Base-by-base conservation (phyloP, 2,329 filamentous ascomycete genomes). In the Xylaria arbuscula region DNA sequence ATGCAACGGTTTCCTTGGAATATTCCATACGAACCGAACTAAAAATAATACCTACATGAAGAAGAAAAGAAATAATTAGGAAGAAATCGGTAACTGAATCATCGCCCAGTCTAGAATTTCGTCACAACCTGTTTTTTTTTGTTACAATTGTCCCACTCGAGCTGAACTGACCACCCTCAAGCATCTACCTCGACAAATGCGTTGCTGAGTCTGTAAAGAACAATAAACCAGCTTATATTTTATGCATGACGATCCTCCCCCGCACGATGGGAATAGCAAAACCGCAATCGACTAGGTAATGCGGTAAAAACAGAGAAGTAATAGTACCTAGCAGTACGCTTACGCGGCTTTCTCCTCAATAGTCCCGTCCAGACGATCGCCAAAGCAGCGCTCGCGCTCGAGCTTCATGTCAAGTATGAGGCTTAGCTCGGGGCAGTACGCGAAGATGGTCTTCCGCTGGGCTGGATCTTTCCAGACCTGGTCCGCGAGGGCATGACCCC, bases 391-490 rank as follows among this genome's bases (percentile, higher is more conserved):
- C 76, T 86, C 81, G 51, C 81, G 76, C 77, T 86, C 83, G 11
- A 87, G 76, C 76, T 86, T 87, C 86, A 88, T 88, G 50, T 85
- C 82, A 80, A 88, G 82, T 66, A 87, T 84, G 74, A 88, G 79
- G 70, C 80, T 83, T 22, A 88, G 75, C 75, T 88, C 86, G 1
- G 86, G 87, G 69, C 87, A 88, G 76, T 88, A 88, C 19, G 83
- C 79, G 70, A 87, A 84, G 28, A 87, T 86, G 62, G 80, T 76
- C 70, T 83, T 80, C 40, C 86, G 79, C 68, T 81, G 79, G 1
- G 72, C 73, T 1, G 76, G 77, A 58, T 84, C 77, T 66, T 81
- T 81, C 86, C 86, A 88, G 17, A 87, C 82, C 2, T 74, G 78
- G 24, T 81, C 80, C 22, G 80, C 73, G 3, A 87, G 76, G 24